Base-by-base conservation (phyloP, 202 grass and related monocot genomes). In the Panicum virgatum region DNA sequence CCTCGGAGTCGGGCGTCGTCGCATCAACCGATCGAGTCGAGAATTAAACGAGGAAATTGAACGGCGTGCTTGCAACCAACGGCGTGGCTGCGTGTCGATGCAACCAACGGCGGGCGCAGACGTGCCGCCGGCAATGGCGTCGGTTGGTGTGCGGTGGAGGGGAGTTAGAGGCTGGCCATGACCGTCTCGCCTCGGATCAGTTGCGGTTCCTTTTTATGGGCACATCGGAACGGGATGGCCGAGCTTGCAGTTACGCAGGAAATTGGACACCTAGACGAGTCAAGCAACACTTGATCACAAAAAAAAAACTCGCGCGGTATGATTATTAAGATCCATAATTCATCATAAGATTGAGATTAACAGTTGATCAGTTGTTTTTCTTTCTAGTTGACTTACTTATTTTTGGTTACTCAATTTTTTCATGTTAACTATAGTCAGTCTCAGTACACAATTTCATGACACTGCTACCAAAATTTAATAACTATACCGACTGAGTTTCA, bases 121-220 rank as follows among this genome's bases (percentile, higher is more conserved):
- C 79, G 85, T 83, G 86, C 40, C 86, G 60, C 68, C 75, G 75
- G 81, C 39, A 29, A 79, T 60, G 86, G 74, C 16, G 30, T 47
- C 27, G 80, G 45, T 50, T 83, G 72, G 18, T 6, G 71, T 58
- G 62, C 32, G 54, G 77, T 73, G 39, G 72, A 72, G 78, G 58
- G 72, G 36, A 83, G 67, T 79, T 86, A 86, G 88, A 82, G 83
- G 79, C 42, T 78, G 25, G 50, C 78, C 83, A 89, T 73, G 66
- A 73, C 79, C 60, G 65, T 85, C 87, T 66, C 71, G 3, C 19
- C 45, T 15, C 43, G 3, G 6, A 60, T 12, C 43, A 53, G 52
- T 60, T 70, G 19, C 54, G 3, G 6, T 18, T 23, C 56, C 29
- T 38, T 75, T 80, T 73, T 80, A 57, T 72, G 75, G 75, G 43